phyloP scores from a whole-genome alignment of 768 basidiomycete species.

The Amylocystis lapponica region DNA sequence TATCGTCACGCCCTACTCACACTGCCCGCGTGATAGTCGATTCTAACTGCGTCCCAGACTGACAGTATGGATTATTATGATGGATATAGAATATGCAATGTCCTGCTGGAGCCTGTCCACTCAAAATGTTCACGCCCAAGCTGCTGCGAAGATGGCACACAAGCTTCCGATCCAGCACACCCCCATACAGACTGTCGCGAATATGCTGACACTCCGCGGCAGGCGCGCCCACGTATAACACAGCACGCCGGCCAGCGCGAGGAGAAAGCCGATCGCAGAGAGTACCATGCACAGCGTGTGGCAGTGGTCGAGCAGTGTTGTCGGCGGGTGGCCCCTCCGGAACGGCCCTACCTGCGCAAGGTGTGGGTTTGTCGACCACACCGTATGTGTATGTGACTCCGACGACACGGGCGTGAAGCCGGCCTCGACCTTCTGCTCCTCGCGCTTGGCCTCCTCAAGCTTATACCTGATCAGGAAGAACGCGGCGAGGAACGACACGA shows the following conservation, averaged over 20 bases:
- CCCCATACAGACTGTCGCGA: conserved; percentile 35
- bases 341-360: conserved; percentile 48
- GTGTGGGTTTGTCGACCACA: conserved; percentile 44
- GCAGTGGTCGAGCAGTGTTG: conserved; percentile 42
- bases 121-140: no score
- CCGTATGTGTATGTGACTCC: conserved; percentile 7
- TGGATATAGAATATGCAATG: no score
- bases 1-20: no score
- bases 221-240: conserved; percentile 48
- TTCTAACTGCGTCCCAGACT: no score
- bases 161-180: conserved; percentile 24
- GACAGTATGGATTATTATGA: no score
- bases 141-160: conserved; percentile 10
- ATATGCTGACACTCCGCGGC: conserved; percentile 39
- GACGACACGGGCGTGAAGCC: conserved; percentile 24
- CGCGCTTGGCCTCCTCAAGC: conserved; percentile 44
- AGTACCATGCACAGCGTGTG: conserved; percentile 45
- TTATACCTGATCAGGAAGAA: conserved; percentile 54
- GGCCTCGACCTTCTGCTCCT: conserved; percentile 36
- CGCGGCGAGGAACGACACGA: conserved; percentile 47
- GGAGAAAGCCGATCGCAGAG: conserved; percentile 41
- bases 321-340: conserved; percentile 29
- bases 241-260: conserved; percentile 45
- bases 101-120: no score
- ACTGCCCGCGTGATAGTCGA: no score